Conservation (phyloP, 2,329 filamentous ascomycete species). For the Capronia americana region DNA sequence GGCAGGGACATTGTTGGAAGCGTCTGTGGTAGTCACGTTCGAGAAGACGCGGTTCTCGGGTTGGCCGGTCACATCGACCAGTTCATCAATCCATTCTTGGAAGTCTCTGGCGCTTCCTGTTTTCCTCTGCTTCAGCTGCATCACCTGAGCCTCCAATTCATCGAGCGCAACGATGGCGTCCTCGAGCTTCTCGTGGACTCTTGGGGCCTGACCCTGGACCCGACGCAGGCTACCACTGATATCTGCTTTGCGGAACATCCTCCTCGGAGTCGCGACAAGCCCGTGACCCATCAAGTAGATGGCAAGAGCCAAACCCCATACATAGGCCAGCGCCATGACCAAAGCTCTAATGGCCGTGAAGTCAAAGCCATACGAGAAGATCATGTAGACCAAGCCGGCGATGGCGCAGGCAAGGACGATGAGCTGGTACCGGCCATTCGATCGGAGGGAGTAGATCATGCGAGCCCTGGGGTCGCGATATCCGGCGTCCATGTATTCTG, state of each 20-base stretch:
- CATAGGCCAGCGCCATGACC: slow-evolving; percentile 92
- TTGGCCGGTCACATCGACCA: slow-evolving; percentile 76
- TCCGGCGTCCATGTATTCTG: slow-evolving; percentile 92
- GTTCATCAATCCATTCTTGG: slow-evolving; percentile 94
- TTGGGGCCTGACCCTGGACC: slow-evolving; percentile 79
- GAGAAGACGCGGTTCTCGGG: slow-evolving; percentile 62
- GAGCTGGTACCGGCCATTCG: slow-evolving; percentile 87
- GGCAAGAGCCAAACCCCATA: slow-evolving; percentile 87
- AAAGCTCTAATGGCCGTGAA: slow-evolving; percentile 77
- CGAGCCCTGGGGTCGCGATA: slow-evolving; percentile 85
- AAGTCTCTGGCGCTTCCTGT: slow-evolving; percentile 76
- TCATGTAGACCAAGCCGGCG: slow-evolving; percentile 80
- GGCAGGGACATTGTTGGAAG: slow-evolving; percentile 66
- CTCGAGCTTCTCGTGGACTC: slow-evolving; percentile 83
- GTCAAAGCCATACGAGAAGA: slow-evolving; percentile 76
- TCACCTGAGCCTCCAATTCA: slow-evolving; percentile 79
- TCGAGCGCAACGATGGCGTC: slow-evolving; percentile 82
- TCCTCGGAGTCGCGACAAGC: slow-evolving; percentile 85
- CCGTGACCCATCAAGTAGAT: slow-evolving; percentile 99
- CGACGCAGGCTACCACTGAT: slow-evolving; percentile 75
- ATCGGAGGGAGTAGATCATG: slow-evolving; percentile 80
- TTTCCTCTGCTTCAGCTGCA: slow-evolving; percentile 80
- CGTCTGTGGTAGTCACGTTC: slow-evolving; percentile 47
- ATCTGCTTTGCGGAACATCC: slow-evolving; percentile 78
- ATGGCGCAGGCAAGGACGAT: slow-evolving; percentile 74